phyloP scores from a whole-genome alignment of 495 filamentous ascomycete species.

The Neurospora discreta region DNA sequence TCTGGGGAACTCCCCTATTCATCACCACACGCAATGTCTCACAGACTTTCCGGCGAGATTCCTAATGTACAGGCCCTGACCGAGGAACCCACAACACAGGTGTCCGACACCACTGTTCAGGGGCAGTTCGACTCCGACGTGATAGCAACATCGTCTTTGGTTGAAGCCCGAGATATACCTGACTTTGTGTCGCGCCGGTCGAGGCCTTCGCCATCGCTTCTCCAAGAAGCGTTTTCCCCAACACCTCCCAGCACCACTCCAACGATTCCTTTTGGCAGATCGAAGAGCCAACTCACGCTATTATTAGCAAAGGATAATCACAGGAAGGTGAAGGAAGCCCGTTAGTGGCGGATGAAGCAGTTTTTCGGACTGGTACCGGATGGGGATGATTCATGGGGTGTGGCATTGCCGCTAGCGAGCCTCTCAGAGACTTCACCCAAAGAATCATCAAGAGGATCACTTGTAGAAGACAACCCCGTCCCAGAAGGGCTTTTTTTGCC shows the following conservation, averaged over 20 bases:
- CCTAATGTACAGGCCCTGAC: conserved; percentile 3
- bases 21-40: background rate
- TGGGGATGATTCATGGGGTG: background rate
- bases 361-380: background rate
- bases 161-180: conserved; percentile 13
- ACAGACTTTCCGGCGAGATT: background rate
- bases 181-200: conserved; percentile 15
- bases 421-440: background rate
- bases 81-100: conserved; percentile 22
- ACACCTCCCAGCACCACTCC: conserved; percentile 25
- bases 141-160: conserved; percentile 5
- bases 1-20: background rate
- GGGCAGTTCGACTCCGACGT: conserved; percentile 27
- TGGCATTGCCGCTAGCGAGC: background rate
- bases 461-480: background rate
- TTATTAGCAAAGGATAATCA: conserved; percentile 32
- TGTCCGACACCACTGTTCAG: conserved; percentile 22
- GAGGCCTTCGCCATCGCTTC: conserved; percentile 14
- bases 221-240: conserved; percentile 26
- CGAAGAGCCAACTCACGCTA: conserved; percentile 40
- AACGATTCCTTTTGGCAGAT: conserved; percentile 30
- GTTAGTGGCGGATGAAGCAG: background rate
- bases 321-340: conserved; percentile 1
- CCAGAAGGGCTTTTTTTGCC: background rate
- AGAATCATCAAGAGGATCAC: background rate